A percentile compares a stretch with the other conserved stretches of the same genome.
phyloP scores from a whole-genome alignment of 768 basidiomycete genomes.

The Obba rivulosa region DNA sequence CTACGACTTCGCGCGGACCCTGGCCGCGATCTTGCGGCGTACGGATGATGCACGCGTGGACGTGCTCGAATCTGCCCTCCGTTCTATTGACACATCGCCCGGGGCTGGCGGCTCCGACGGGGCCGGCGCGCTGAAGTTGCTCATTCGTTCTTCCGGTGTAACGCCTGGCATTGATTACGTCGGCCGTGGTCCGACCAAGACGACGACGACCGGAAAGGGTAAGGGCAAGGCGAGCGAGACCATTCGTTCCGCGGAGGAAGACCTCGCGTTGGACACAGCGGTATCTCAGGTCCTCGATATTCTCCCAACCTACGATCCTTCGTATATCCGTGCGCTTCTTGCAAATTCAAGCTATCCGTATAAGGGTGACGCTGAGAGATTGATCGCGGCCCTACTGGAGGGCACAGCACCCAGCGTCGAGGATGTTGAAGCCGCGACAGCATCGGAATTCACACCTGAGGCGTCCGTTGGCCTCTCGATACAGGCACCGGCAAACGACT shows the following conservation, averaged over 20 bases:
- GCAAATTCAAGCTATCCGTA: slow-evolving; percentile 41
- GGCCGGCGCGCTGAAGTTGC: slow-evolving; percentile 56
- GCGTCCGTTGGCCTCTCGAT: not conserved
- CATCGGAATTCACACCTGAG: not conserved
- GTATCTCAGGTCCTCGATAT: slow-evolving; percentile 73
- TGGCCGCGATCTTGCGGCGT: slow-evolving; percentile 39
- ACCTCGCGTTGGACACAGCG: slow-evolving; percentile 49
- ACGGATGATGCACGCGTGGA: slow-evolving; percentile 56
- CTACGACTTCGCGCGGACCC: slow-evolving; percentile 50
- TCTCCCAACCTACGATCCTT: slow-evolving; percentile 53
- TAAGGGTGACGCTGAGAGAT: slow-evolving; percentile 50
- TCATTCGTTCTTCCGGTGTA: slow-evolving; percentile 57
- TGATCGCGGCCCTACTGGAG: slow-evolving; percentile 71
- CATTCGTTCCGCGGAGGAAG: slow-evolving; percentile 12
- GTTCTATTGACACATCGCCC: slow-evolving; percentile 29
- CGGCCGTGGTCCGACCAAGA: slow-evolving; percentile 21
- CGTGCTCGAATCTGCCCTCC: slow-evolving; percentile 47
- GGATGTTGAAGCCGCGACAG: slow-evolving; percentile 20
- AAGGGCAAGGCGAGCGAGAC: slow-evolving; percentile 23
- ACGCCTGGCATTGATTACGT: slow-evolving; percentile 34
- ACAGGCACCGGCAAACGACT: slow-evolving; percentile 6
- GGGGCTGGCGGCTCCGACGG: slow-evolving; percentile 22
- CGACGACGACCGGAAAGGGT: slow-evolving; percentile 8
- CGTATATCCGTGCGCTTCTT: slow-evolving; percentile 58
- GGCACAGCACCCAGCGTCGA: slow-evolving; percentile 51